Base-by-base conservation (phyloP, 169 alveolate species). In the Plasmodium coatneyi region DNA sequence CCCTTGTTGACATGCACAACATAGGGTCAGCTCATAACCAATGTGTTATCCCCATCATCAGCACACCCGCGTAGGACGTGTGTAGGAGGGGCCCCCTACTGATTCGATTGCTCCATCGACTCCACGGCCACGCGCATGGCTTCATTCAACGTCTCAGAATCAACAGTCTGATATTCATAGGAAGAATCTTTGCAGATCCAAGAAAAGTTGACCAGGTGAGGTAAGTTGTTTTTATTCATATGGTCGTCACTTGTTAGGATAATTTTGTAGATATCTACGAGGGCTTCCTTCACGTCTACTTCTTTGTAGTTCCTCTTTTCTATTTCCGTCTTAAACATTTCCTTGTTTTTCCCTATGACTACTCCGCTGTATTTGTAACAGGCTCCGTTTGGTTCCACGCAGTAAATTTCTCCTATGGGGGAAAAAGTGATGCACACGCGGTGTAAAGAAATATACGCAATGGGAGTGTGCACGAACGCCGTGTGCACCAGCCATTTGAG, bases 321-420 rank as follows among this genome's bases (percentile, higher is more conserved):
- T 28, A 98, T 83, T 92, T 98, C 99, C 22, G 99, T 98, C 95
- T 98, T 98, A 22, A 98, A 99, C 80, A 97, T 84, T 91, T 98
- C 98, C 86, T 98, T 97, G 80, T 99, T 99, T 93, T 98, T 98
- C 28, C 99, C 99, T 43, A 96, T 92, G 70, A 99, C 99, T 95
- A 98, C 97, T 16, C 99, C 99, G 52, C 93, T 95, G 95, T 98
- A 98, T 95, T 98, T 97, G 93, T 97, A 97, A 83, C 98, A 97
- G 9, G 98, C 97, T 0, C 99, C 99, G 39, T 98, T 96, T 9
- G 99, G 98, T 70, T 98, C 99, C 54, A 98, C 91, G 96, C 99
- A 97, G 90, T 96, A 98, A 10, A 98, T 96, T 78, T 97, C 97
- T 80, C 94, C 97, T 92, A 98, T 96, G 4, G 49, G 39, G 39